Conservation (phyloP, 345 rosid genomes). For the Stellera chamaejasme region DNA sequence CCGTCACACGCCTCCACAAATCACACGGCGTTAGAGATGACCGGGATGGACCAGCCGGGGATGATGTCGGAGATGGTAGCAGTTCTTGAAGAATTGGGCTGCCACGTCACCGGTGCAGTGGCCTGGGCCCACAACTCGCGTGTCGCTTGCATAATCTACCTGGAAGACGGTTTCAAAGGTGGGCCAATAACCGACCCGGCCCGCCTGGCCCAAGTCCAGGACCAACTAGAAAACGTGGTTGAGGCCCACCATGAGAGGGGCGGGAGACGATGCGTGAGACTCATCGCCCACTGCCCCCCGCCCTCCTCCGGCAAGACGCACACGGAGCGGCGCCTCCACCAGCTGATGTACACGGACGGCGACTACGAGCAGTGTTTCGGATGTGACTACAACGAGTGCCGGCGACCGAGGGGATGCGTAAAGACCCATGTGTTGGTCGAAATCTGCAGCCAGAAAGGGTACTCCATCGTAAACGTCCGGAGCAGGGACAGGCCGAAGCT, state of each 20-base stretch:
- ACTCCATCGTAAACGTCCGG: constrained; percentile 55
- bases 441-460: constrained; percentile 63
- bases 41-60: constrained; percentile 71
- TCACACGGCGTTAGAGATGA: constrained; percentile 70
- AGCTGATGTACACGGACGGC: constrained; percentile 52
- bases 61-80: constrained; percentile 75
- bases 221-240: constrained; percentile 47
- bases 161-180: constrained; percentile 48
- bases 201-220: constrained; percentile 41
- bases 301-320: constrained; percentile 50
- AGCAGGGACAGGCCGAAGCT: constrained; percentile 79
- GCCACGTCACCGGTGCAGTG: constrained; percentile 59
- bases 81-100: constrained; percentile 47
- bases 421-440: constrained; percentile 58
- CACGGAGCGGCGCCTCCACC: constrained; percentile 83
- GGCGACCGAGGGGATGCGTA: constrained; percentile 37
- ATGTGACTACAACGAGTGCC: constrained; percentile 28
- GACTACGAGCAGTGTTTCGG: constrained; percentile 57
- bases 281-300: constrained; percentile 16
- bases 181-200: constrained; percentile 46
- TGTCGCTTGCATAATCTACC: constrained; percentile 57
- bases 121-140: constrained; percentile 82
- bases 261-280: constrained; percentile 44
- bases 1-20: constrained; percentile 50
- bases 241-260: constrained; percentile 57